These are phyloP conservation scores for Bombardia bombarda DNA, from an alignment of 495 filamentous ascomycete genomes.

Conservation along the genomic window DNA sequence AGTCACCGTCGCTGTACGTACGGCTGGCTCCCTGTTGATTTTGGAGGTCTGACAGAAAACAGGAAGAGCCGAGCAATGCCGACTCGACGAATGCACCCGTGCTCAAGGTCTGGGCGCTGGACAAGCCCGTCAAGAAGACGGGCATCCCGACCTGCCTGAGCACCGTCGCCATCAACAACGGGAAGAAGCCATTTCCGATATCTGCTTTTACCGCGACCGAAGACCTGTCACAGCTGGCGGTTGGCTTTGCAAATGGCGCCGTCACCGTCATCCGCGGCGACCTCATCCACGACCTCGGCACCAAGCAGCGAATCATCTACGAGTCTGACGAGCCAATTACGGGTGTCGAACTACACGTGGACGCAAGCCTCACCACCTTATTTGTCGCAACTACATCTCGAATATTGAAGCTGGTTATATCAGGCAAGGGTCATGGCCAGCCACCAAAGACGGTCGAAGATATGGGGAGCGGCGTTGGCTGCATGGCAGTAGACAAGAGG, in stretches of 20 bases:
- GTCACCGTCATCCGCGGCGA: constrained; percentile 92
- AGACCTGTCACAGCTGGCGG: constrained; percentile 82
- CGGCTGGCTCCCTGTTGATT: too few species aligned
- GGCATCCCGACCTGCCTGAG: constrained; percentile 80
- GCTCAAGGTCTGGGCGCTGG: constrained; percentile 92
- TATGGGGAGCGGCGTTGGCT: constrained; percentile 78
- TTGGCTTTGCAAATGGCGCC: constrained; percentile 92
- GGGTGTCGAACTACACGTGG: constrained; percentile 69
- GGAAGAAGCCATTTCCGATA: constrained; percentile 85
- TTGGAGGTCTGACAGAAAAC: too few species aligned
- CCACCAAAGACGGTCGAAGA: constrained; percentile 84
- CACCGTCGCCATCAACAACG: constrained; percentile 79
- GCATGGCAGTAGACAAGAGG: constrained; percentile 77
- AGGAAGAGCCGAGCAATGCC: constrained; percentile 69
- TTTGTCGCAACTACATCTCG: constrained; percentile 88
- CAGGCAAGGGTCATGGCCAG: constrained; percentile 80
- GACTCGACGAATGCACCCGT: constrained; percentile 53
- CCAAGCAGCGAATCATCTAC: constrained; percentile 90
- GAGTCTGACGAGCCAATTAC: constrained; percentile 96
- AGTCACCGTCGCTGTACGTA: constrained; percentile 76
- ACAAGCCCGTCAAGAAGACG: constrained; percentile 91
- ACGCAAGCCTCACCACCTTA: constrained; percentile 58
- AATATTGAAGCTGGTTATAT: constrained; percentile 79
- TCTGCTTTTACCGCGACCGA: constrained; percentile 81
- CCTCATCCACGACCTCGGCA: constrained; percentile 90